Percentiles rank a stretch among this genome's conserved stretches.
These are phyloP conservation scores for Ceratocystis papillata DNA, from an alignment of 2,329 filamentous ascomycete genomes.

Conservation along the genomic window DNA sequence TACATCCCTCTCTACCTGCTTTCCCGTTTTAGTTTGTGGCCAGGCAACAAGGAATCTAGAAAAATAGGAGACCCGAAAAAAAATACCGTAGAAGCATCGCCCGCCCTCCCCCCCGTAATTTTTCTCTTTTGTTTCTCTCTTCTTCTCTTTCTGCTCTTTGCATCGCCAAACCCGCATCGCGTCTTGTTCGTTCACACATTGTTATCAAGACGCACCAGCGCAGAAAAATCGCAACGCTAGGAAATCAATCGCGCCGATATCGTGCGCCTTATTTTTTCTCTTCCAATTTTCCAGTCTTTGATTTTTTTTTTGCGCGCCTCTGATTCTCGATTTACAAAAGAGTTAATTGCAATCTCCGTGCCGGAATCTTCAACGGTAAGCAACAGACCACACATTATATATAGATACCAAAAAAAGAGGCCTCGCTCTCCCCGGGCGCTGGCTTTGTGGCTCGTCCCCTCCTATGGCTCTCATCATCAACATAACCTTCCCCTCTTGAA, in stretches of 20 bases:
- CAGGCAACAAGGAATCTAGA: slow-evolving; percentile 9
- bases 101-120: background rate
- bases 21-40: background rate
- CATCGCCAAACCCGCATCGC: no score
- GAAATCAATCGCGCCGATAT: no score
- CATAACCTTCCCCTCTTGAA: background rate
- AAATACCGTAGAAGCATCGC: background rate
- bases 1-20: background rate
- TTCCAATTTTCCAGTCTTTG: no score
- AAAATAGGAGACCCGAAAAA: slow-evolving; percentile 10
- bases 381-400: no score
- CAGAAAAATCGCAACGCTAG: no score
- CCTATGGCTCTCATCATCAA: background rate
- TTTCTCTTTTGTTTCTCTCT: background rate
- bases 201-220: no score
- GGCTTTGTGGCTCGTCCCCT: background rate
- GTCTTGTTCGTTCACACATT: background rate
- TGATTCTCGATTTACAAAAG: no score
- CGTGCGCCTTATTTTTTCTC: no score
- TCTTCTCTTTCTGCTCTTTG: background rate
- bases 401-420: background rate
- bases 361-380: no score
- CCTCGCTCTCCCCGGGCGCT: background rate
- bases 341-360: no score
- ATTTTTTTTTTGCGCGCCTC: no score